These are phyloP conservation scores for Dissoconium aciculare DNA, from an alignment of 2,329 filamentous ascomycete species.

Conservation along the genomic window DNA sequence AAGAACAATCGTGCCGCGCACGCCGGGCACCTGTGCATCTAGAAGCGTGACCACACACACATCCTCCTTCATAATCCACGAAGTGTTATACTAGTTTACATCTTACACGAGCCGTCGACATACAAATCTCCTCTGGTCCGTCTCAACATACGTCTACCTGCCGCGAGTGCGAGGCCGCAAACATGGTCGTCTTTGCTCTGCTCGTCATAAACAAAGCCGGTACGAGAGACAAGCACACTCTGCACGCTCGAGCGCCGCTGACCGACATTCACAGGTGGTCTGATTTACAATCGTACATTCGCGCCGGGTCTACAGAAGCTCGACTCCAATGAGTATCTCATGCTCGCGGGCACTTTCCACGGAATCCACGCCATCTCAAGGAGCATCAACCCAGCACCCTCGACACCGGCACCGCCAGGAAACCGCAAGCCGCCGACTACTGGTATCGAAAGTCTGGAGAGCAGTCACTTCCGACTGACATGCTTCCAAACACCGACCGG, in stretches of 20 bases:
- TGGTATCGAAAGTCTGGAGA: slow-evolving; percentile 84
- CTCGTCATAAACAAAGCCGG: slow-evolving; percentile 97
- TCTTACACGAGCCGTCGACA: too few relatives aligned
- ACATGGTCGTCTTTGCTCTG: slow-evolving; percentile 91
- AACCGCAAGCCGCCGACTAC: slow-evolving; percentile 42
- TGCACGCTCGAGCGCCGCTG: slow-evolving; percentile 22
- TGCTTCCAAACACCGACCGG: slow-evolving; percentile 93
- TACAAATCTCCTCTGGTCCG: too few relatives aligned
- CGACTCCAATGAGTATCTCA: slow-evolving; percentile 88
- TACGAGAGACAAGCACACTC: slow-evolving; percentile 2
- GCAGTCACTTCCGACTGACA: slow-evolving; percentile 84
- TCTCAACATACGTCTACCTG: too few relatives aligned
- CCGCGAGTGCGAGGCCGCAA: too few relatives aligned
- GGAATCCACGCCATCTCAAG: slow-evolving; percentile 54
- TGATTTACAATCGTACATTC: slow-evolving; percentile 93
- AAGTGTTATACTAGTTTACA: too few relatives aligned
- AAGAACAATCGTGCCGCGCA: too few relatives aligned
- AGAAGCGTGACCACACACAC: too few relatives aligned
- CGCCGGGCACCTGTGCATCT: too few relatives aligned
- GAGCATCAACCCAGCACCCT: slow-evolving; percentile 31
- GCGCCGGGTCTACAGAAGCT: slow-evolving; percentile 75
- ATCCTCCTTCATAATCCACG: too few relatives aligned
- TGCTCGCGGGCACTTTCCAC: slow-evolving; percentile 93
- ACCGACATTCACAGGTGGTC: slow-evolving; percentile 34
- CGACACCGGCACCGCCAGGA: slow-evolving; percentile 18